Base-by-base conservation (phyloP, 805 yeast species). In the Metschnikowia dekortorum region DNA sequence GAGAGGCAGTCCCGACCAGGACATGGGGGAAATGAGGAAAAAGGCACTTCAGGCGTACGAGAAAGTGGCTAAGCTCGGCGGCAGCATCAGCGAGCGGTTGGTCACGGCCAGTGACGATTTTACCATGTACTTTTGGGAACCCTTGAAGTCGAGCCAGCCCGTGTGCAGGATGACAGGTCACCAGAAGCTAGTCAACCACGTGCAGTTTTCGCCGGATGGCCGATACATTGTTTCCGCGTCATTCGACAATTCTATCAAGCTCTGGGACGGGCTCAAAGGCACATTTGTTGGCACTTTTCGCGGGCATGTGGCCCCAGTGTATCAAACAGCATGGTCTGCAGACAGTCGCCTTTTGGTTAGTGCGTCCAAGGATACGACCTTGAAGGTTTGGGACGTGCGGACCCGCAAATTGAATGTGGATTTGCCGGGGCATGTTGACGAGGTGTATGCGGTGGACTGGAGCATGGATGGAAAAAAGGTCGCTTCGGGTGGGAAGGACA, bases 111-210 rank as follows among this genome's bases (percentile, higher is more conserved):
- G 91, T 65, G 99, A 94, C 65, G 99, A 94, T 70, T 92, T 92
- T 70, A 94, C 99, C 28, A 94, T 94, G 97, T 94, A 86, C 59
- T 69, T 94, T 53, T 94, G 99, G 99, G 95, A 91, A 61, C 98
- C 97, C 16, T 68, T 83, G 45, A 85, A 82, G 64, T 73, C 85
- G 1, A 75, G 78, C 36, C 94, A 91, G 65, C 99, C 99, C 0
- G 67, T 94, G 6, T 84, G 90, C 49, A 80, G 99, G 62, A 87
- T 94, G 94, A 90, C 97, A 1, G 99, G 99, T 29, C 99, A 94
- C 68, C 99, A 94, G 65, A 94, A 94, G 68, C 75, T 92, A 30
- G 98, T 94, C 18, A 94, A 94, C 63, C 97, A 92, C 66, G 99
- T 94, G 10, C 83, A 89, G 11, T 94, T 92, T 63, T 87, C 96